Conservation (phyloP, 164 flowering plant species). For the Brasenia schreberi region DNA sequence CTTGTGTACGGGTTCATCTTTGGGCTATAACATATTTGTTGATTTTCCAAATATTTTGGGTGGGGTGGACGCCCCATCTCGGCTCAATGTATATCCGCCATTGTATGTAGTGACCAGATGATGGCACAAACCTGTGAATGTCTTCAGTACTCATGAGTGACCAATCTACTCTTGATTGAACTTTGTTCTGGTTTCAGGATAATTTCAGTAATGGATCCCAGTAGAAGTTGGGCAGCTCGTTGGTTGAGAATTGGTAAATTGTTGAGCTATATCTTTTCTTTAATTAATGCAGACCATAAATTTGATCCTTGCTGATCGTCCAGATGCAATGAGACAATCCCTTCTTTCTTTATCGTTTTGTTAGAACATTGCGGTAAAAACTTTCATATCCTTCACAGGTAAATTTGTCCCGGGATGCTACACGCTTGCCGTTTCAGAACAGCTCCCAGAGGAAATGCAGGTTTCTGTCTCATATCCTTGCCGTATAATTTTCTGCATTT, state of each 20-base stretch:
- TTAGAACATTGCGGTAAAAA: too few relatives aligned
- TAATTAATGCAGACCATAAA: too few relatives aligned
- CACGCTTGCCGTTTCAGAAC: slow-evolving; percentile 85
- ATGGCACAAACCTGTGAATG: too few relatives aligned
- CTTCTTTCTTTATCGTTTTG: too few relatives aligned
- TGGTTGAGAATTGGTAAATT: slow-evolving; percentile 83
- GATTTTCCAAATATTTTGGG: too few relatives aligned
- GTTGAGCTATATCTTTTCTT: background rate
- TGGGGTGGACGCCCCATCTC: too few relatives aligned
- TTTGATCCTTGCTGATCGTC: too few relatives aligned
- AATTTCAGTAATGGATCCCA: slow-evolving; percentile 92
- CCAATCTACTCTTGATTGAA: background rate
- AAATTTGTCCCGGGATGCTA: slow-evolving; percentile 80
- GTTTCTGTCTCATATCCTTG: slow-evolving; percentile 11
- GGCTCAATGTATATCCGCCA: too few relatives aligned
- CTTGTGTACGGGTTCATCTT: too few relatives aligned
- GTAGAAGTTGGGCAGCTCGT: slow-evolving; percentile 91
- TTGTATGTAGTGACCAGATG: too few relatives aligned
- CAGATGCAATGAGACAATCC: too few relatives aligned
- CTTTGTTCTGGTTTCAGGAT: slow-evolving; percentile 28
- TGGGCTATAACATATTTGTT: too few relatives aligned
- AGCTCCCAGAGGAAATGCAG: slow-evolving; percentile 58
- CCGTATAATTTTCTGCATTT: background rate
- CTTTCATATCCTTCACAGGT: slow-evolving; percentile 19
- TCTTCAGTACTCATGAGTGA: background rate